Conservation (phyloP, 2,329 filamentous ascomycete species). For the Fusarium torulosum region DNA sequence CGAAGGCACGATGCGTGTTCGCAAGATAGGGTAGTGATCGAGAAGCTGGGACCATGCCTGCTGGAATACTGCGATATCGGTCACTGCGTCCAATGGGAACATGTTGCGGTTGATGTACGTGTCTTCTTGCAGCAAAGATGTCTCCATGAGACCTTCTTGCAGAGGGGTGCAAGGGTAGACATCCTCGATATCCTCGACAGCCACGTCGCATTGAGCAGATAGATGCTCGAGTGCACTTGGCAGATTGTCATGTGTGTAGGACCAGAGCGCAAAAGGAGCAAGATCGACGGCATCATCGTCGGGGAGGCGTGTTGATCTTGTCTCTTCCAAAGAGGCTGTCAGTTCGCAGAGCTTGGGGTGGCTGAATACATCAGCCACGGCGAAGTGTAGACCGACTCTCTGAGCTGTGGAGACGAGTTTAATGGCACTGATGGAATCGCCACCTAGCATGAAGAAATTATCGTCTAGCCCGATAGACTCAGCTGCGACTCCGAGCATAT, state of each 20-base stretch:
- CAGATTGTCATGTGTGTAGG: slow-evolving; percentile 13
- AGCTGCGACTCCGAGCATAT: slow-evolving; percentile 5
- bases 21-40: slow-evolving; percentile 16
- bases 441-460: too few relatives aligned
- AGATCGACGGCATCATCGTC: slow-evolving; percentile 8
- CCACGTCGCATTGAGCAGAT: slow-evolving; percentile 10
- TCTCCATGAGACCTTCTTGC: slow-evolving; percentile 13
- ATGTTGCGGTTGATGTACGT: slow-evolving; percentile 15
- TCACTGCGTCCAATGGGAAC: slow-evolving; percentile 11
- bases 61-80: slow-evolving; percentile 14
- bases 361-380: slow-evolving; percentile 13
- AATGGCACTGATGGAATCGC: too few relatives aligned
- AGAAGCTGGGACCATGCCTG: slow-evolving; percentile 17
- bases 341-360: slow-evolving; percentile 18
- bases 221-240: slow-evolving; percentile 15
- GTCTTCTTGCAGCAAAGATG: slow-evolving; percentile 13
- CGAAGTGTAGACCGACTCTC: slow-evolving; percentile 14
- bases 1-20: slow-evolving; percentile 16
- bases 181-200: slow-evolving; percentile 10
- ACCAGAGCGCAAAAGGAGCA: slow-evolving; percentile 14
- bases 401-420: slow-evolving; percentile 10
- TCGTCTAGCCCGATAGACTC: too few relatives aligned
- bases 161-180: slow-evolving; percentile 16
- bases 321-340: slow-evolving; percentile 13
- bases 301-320: slow-evolving; percentile 9